Evolutionary conservation across 495 filamentous ascomycete species (phyloP).

Genomic region (Lepraria neglecta): DNA sequence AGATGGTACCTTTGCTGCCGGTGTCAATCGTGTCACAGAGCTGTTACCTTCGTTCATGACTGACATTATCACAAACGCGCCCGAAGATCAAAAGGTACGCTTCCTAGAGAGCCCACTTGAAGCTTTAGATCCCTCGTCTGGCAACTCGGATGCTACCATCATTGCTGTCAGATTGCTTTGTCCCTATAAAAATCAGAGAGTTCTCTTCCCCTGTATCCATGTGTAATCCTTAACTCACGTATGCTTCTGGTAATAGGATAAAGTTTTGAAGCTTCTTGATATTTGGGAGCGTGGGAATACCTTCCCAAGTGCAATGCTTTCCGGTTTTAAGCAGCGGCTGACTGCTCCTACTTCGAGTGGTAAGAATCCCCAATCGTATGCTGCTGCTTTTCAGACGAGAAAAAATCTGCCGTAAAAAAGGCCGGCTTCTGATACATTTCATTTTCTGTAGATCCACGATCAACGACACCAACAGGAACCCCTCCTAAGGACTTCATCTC

Average conservation of each 20-base stretch:
- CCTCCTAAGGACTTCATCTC: conserved; percentile 55
- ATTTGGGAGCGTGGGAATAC: conserved; percentile 97
- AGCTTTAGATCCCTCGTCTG: neutral
- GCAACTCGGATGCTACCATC: conserved; percentile 2
- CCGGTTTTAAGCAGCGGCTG: conserved; percentile 79
- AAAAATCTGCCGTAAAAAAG: conserved; percentile 19
- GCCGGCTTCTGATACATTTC: conserved; percentile 33
- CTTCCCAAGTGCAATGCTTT: conserved; percentile 77
- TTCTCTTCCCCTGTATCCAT: conserved; percentile 30
- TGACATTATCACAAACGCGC: conserved; percentile 83
- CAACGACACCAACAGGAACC: conserved; percentile 74
- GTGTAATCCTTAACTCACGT: conserved; percentile 45
- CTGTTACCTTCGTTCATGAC: conserved; percentile 89
- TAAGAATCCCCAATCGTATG: conserved; percentile 22
- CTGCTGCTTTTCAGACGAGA: neutral
- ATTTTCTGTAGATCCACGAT: conserved; percentile 50
- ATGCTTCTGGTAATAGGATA: conserved; percentile 64
- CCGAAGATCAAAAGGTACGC: conserved; percentile 98
- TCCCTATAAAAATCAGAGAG: conserved; percentile 30
- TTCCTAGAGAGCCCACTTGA: conserved; percentile 27
- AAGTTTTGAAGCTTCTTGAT: conserved; percentile 90
- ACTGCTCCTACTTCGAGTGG: conserved; percentile 38
- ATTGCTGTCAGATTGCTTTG: conserved; percentile 6
- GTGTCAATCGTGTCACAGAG: conserved; percentile 94
- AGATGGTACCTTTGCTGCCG: conserved; percentile 90